Conservation (phyloP, 441 rosid species). For the Adansonia grandidieri region DNA sequence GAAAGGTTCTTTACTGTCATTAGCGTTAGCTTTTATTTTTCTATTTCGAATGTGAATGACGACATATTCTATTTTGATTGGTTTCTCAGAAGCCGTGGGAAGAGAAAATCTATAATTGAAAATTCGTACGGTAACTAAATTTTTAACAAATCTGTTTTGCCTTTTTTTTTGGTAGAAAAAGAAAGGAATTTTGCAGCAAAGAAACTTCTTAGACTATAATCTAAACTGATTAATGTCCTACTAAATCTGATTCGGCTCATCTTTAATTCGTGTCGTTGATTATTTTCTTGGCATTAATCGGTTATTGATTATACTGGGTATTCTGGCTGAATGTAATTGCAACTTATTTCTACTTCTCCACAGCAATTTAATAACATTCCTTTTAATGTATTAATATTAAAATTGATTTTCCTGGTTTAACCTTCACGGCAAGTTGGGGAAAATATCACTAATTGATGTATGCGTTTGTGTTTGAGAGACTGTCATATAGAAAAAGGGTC, state of each 20-base stretch:
- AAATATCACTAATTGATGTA: neutral
- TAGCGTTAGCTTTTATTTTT: neutral
- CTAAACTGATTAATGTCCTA: neutral
- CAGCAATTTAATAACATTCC: neutral
- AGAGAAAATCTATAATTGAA: neutral
- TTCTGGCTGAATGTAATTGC: conserved; percentile 4
- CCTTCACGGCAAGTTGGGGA: neutral
- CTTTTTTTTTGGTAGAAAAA: neutral
- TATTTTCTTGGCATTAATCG: neutral
- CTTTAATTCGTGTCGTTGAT: neutral
- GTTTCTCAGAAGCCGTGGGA: conserved; percentile 16
- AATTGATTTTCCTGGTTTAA: neutral
- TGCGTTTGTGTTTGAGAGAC: neutral
- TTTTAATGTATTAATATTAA: neutral
- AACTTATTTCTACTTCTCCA: neutral
- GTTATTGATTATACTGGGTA: neutral
- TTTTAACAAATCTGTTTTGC: neutral
- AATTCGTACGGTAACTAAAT: neutral
- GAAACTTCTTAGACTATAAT: neutral
- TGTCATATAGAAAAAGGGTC: neutral
- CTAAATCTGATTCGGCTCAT: neutral
- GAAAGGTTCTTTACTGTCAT: neutral
- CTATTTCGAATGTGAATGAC: neutral
- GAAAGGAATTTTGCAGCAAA: neutral
- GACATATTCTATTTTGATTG: neutral